Percentiles rank a stretch among this genome's conserved stretches.
Evolutionary conservation across 2,329 filamentous ascomycete genomes (phyloP).

Genomic region (Fusarium foetens): DNA sequence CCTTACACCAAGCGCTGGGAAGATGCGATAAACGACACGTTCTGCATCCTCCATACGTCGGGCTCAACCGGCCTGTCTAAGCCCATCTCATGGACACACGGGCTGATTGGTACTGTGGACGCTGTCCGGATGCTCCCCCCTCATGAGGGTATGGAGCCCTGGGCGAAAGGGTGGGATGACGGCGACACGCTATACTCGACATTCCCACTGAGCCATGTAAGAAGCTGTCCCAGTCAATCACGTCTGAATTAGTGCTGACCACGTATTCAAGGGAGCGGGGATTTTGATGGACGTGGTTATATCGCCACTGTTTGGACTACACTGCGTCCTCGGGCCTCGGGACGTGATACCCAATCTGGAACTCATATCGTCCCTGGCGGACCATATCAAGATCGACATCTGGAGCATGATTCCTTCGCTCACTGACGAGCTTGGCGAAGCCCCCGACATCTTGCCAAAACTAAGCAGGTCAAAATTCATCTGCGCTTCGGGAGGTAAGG

Average conservation of each 20-base stretch:
- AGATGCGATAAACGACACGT: slow-evolving; percentile 48
- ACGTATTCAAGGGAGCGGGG: slow-evolving; percentile 47
- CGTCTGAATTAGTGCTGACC: neutral
- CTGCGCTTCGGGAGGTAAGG: slow-evolving; percentile 42
- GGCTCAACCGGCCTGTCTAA: slow-evolving; percentile 56
- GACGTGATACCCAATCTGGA: slow-evolving; percentile 50
- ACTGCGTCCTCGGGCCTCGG: slow-evolving; percentile 50
- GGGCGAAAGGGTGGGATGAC: slow-evolving; percentile 35
- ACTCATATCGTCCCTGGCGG: slow-evolving; percentile 48
- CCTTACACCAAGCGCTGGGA: slow-evolving; percentile 49
- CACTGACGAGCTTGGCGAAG: slow-evolving; percentile 48
- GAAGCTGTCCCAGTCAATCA: neutral
- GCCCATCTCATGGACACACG: slow-evolving; percentile 51
- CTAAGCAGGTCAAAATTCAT: slow-evolving; percentile 48
- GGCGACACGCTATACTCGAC: slow-evolving; percentile 49
- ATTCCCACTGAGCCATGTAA: slow-evolving; percentile 4
- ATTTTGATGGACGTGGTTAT: slow-evolving; percentile 55
- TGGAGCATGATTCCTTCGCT: slow-evolving; percentile 53
- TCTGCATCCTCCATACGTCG: slow-evolving; percentile 54
- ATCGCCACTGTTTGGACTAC: slow-evolving; percentile 49
- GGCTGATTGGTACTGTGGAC: slow-evolving; percentile 49
- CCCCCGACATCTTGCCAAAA: slow-evolving; percentile 47
- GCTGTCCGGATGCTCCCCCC: slow-evolving; percentile 49
- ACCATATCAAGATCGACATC: slow-evolving; percentile 51
- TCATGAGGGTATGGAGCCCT: slow-evolving; percentile 46